Evolutionary conservation across 345 rosid species (phyloP).

Genomic region (Sonneratia caseolaris): DNA sequence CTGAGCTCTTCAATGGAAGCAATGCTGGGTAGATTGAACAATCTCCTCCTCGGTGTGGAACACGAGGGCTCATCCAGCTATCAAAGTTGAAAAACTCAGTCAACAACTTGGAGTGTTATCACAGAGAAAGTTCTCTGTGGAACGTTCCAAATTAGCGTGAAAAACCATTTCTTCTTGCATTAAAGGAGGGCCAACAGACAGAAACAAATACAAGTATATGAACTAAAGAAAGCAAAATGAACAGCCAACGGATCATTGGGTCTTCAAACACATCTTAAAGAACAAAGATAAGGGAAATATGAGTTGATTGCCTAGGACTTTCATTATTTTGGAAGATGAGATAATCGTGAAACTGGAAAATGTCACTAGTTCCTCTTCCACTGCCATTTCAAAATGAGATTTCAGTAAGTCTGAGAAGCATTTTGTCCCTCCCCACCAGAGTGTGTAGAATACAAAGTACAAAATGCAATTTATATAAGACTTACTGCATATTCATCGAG

Average conservation of each 20-base stretch:
- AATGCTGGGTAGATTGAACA: conserved; percentile 58
- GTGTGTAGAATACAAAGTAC: not conserved
- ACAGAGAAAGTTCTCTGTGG: not conserved
- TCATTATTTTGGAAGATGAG: not conserved
- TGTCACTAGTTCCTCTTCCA: not conserved
- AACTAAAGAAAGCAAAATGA: not conserved
- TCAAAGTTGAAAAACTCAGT: conserved; percentile 6
- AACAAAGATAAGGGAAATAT: not conserved
- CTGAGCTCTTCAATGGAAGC: conserved; percentile 79
- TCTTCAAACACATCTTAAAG: not conserved
- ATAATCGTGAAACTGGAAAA: not conserved
- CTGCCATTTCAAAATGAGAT: not conserved
- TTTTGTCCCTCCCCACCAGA: not conserved
- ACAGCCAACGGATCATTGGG: not conserved
- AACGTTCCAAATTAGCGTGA: not conserved
- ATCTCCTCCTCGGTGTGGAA: conserved; percentile 65
- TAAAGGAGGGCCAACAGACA: not conserved
- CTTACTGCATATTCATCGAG: conserved; percentile 74
- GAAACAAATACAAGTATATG: not conserved
- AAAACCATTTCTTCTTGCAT: not conserved
- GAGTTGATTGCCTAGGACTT: not conserved
- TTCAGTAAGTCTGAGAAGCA: not conserved
- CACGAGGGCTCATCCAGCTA: conserved; percentile 30
- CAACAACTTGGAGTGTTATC: no score
- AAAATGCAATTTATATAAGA: not conserved